Evolutionary conservation across 768 basidiomycete species (phyloP), one percentile per base, ranked within the genome.

Genomic region (Kwoniella mangroviensis): DNA sequence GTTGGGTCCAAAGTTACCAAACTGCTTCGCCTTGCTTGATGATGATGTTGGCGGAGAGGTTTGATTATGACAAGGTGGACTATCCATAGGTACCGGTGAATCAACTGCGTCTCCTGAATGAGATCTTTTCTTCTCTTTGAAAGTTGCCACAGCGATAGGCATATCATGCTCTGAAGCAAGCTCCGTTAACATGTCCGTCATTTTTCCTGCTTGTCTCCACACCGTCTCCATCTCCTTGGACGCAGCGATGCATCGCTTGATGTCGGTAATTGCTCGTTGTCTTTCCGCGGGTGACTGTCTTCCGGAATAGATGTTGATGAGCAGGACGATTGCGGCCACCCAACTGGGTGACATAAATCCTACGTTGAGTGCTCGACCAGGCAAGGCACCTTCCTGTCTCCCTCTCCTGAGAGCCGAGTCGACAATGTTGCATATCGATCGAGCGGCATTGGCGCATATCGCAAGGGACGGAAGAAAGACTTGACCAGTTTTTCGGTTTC

Each of bases 381-480:
- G 76, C 60, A 67, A 42, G 28, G 61, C 77, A 21, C 65, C 57
- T 72, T 87, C 85, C 55, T 83, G 86, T 66, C 85, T 82, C 40
- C 87, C 87, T 6, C 84, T 81, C 43, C 87, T 73, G 59, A 86
- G 83, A 62, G 87, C 86, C 2, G 88, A 83, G 73, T 92, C 91
- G 21, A 91, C 81, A 34, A 94, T 86, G 77, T 90, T 91, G 49
- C 87, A 88, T 68, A 88, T 90, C 1, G 91, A 91, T 9, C 91
- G 86, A 1, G 93, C 91, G 0, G 93, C 89, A 63, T 93, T 93
- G n/a, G 90, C 89, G 80, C 90, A 92, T 64, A 91, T 92, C 0
- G 90, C 89, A 22, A 91, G 85, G 0, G 90, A 91, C 11, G 90
- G 90, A 77, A 89, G 88, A 19, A 77, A 78, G 65, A 75, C 63